Evolutionary conservation across 257 asterid genomes (phyloP).

Genomic region (Solanum commersonii): DNA sequence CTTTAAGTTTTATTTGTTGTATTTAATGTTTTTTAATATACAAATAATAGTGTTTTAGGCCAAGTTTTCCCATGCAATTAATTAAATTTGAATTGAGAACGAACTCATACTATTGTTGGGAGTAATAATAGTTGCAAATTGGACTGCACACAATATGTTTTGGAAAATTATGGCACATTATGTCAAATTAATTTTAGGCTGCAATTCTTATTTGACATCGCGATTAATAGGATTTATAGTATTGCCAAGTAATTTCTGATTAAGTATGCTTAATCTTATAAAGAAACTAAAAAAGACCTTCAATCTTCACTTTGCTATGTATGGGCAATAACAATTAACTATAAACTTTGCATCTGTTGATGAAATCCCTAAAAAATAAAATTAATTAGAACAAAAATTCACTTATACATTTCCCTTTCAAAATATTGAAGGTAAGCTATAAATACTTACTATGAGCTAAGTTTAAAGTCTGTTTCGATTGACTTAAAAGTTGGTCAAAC

Average conservation of each 20-base stretch:
- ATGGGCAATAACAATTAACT: not conserved
- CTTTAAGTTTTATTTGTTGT: not conserved
- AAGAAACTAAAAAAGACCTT: not conserved
- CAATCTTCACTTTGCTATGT: not conserved
- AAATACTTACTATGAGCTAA: not conserved
- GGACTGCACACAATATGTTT: not conserved
- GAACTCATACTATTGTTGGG: not conserved
- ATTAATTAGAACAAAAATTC: not conserved
- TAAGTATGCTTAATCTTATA: not conserved
- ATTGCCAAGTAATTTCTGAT: too few relatives aligned
- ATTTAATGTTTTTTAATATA: not conserved
- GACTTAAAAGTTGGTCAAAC: too few relatives aligned
- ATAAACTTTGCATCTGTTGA: not conserved
- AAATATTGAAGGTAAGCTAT: not conserved
- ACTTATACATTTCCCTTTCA: too few relatives aligned
- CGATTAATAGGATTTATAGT: too few relatives aligned
- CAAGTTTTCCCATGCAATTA: not conserved
- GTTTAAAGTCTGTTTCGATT: not conserved
- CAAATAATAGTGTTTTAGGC: not conserved
- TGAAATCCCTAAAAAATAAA: not conserved
- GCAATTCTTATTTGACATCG: not conserved
- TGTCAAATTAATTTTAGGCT: not conserved
- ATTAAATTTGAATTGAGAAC: not conserved
- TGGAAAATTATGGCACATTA: not conserved
- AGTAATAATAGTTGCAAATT: not conserved